Percentiles rank a stretch among this genome's conserved stretches.
Evolutionary conservation across 768 basidiomycete genomes (phyloP).

Genomic region (Psilocybe azurescens): DNA sequence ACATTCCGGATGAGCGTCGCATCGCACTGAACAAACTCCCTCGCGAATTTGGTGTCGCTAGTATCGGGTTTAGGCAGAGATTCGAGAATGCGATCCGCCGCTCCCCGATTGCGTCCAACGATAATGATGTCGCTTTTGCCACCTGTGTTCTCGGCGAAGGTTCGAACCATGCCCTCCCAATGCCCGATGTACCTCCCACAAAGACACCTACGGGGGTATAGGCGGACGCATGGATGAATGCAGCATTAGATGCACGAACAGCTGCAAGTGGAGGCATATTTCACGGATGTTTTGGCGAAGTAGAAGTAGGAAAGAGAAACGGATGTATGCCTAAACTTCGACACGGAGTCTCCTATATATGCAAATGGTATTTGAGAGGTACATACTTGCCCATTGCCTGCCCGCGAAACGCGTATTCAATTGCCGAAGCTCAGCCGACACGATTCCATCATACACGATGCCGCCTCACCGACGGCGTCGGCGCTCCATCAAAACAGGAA

Average conservation of each 20-base stretch:
- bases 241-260: conserved; percentile 38
- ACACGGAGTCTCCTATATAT: too few relatives aligned
- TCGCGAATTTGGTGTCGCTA: conserved; percentile 21
- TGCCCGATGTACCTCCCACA: conserved; percentile 52
- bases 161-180: conserved; percentile 53
- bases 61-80: conserved; percentile 38
- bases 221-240: conserved; percentile 24
- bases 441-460: too few relatives aligned
- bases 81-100: conserved; percentile 52
- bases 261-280: conserved; percentile 32
- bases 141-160: conserved; percentile 50
- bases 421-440: too few relatives aligned
- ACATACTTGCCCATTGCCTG: too few relatives aligned
- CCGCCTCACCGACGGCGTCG: too few relatives aligned
- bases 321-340: too few relatives aligned
- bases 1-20: conserved; percentile 58
- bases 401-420: too few relatives aligned
- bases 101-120: conserved; percentile 53
- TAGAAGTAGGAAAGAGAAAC: too few relatives aligned
- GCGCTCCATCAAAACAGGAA: too few relatives aligned
- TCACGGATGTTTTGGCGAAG: too few relatives aligned
- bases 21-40: conserved; percentile 61
- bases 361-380: too few relatives aligned
- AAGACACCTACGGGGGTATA: conserved; percentile 42
- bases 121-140: conserved; percentile 59